phyloP scores from a whole-genome alignment of 2,329 filamentous ascomycete species.

The Apiospora hydei region DNA sequence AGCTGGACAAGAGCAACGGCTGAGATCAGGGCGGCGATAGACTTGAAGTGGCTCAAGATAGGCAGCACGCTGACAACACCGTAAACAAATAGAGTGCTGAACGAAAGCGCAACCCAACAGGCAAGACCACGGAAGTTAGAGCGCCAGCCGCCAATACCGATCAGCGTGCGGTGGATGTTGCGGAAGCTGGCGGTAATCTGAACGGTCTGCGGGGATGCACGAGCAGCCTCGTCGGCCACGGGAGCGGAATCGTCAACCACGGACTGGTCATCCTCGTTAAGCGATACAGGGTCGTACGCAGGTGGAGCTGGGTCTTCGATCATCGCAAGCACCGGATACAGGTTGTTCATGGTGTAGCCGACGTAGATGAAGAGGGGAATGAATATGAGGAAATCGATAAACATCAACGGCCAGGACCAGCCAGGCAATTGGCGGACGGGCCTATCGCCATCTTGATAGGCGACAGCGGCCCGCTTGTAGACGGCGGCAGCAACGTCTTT shows the following conservation, averaged over 20 bases:
- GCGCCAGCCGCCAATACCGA: slow-evolving; percentile 66
- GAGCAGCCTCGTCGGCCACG: slow-evolving; percentile 45
- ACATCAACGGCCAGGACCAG: slow-evolving; percentile 50
- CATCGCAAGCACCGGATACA: slow-evolving; percentile 64
- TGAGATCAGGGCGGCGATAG: slow-evolving; percentile 61
- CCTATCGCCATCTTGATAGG: slow-evolving; percentile 30
- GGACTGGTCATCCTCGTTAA: slow-evolving; percentile 48
- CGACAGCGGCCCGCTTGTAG: slow-evolving; percentile 45
- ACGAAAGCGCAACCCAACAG: slow-evolving; percentile 51
- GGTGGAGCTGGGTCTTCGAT: slow-evolving; percentile 65
- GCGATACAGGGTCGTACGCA: slow-evolving; percentile 59
- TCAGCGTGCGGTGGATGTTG: slow-evolving; percentile 62
- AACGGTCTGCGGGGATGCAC: slow-evolving; percentile 42
- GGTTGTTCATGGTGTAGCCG: slow-evolving; percentile 56
- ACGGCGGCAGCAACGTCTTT: slow-evolving; percentile 43
- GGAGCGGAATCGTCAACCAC: slow-evolving; percentile 44
- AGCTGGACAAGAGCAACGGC: slow-evolving; percentile 71
- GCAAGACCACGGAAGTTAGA: slow-evolving; percentile 74
- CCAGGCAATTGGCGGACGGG: slow-evolving; percentile 43
- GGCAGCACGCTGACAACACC: slow-evolving; percentile 49
- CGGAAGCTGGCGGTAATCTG: slow-evolving; percentile 60
- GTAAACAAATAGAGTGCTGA: slow-evolving; percentile 47
- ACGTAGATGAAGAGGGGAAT: slow-evolving; percentile 53
- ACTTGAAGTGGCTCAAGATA: slow-evolving; percentile 44
- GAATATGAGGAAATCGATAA: slow-evolving; percentile 52